These are phyloP conservation scores for Mallotus japonicus DNA, from an alignment of 441 rosid species.

Conservation along the genomic window DNA sequence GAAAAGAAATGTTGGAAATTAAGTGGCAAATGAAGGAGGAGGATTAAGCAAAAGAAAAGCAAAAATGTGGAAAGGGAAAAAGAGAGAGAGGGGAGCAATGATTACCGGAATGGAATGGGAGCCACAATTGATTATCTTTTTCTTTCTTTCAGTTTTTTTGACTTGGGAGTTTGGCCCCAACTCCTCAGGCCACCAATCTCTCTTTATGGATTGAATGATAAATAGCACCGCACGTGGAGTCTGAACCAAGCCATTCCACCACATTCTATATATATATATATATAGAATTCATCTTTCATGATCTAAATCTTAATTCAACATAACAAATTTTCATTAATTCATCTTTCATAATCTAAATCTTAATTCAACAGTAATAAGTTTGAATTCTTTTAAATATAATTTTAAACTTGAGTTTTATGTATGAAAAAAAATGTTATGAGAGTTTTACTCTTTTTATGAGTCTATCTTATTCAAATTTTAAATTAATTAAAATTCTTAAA, in stretches of 20 bases:
- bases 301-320: too few species aligned
- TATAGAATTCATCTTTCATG: too few species aligned
- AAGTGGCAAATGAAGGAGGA: not conserved
- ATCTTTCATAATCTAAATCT: too few species aligned
- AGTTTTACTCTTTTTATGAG: too few species aligned
- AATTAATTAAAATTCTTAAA: too few species aligned
- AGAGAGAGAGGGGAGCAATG: constrained; percentile 31
- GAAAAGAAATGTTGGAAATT: not conserved
- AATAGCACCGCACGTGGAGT: constrained; percentile 73
- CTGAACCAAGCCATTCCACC: constrained; percentile 53
- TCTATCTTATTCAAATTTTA: too few species aligned
- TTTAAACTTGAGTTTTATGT: too few species aligned
- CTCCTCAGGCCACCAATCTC: constrained; percentile 40
- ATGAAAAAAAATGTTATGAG: too few species aligned
- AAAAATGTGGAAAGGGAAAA: constrained; percentile 33
- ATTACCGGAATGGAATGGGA: constrained; percentile 52
- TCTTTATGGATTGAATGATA: constrained; percentile 58
- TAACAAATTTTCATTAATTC: too few species aligned
- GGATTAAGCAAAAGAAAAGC: constrained; percentile 10
- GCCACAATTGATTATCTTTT: constrained; percentile 31
- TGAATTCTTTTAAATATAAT: too few species aligned
- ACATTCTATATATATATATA: constrained; percentile 16
- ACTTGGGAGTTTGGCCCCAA: constrained; percentile 27
- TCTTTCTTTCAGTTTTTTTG: constrained; percentile 21
- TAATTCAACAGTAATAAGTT: too few species aligned